Base-by-base conservation (phyloP, 2,329 filamentous ascomycete species). In the Biscogniauxia marginata region DNA sequence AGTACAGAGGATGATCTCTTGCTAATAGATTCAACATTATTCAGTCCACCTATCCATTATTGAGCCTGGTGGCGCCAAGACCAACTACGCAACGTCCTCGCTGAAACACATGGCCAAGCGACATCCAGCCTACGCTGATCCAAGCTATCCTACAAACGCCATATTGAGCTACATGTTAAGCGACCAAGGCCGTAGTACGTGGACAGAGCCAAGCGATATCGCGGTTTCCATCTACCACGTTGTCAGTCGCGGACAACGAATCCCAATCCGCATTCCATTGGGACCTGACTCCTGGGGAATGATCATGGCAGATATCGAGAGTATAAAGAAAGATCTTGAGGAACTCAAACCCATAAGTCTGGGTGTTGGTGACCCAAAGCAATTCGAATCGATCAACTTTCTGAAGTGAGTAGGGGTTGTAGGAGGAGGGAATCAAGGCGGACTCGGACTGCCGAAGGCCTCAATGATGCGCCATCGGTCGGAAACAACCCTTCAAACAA, bases 251-350 rank as follows among this genome's bases (percentile, higher is more conserved):
- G 72, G 71, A 0, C 48, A 69, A 44, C 58, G 64, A 7, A 70
- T 79, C 18, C 76, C 77, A 3, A 62, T 79, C 39, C 69, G 75
- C 4, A 60, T 78, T 24, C 75, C 77, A 1, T 61, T 80, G 0
- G 77, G 77, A 3, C 56, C 67, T 8, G 74, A 75, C 50, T 64
- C 73, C 13, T 77, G 69, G 63, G 62, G 65, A 7, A 64, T 74
- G 52, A 66, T 75, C 50, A 66, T 59, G 49, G 54, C 30, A 23
- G 73, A 74, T 44, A 43, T 71, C 1, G 71, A 74, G 11, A 59
- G 52, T 34, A 60, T 61, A 18, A 65, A 67, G 54, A 65, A 60
- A 24, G 68, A 70, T n/a, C 58, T 75, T 11, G 71, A 73, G 1
- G 65, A 71, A 21, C 54, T 73, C n/a, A 74, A 71, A 49, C 67